phyloP scores from a whole-genome alignment of 2,329 filamentous ascomycete genomes.

The Pestalotiopsis sp. region DNA sequence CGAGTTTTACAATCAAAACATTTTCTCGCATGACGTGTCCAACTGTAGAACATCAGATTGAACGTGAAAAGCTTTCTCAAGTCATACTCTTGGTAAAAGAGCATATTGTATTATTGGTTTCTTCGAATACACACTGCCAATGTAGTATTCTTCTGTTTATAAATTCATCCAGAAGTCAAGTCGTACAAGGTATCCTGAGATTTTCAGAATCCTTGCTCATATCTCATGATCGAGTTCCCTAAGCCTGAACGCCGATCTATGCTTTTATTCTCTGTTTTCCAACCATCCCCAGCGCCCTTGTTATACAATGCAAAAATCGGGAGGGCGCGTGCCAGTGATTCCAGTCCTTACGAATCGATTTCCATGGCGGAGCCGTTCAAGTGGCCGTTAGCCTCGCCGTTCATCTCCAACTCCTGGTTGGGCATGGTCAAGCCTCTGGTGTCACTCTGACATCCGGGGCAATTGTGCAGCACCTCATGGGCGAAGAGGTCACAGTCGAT shows the following conservation, averaged over 20 bases:
- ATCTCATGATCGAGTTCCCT: background rate
- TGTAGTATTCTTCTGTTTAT: background rate
- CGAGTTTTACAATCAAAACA: no score
- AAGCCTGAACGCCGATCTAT: constrained; percentile 9
- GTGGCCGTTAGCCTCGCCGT: constrained; percentile 28
- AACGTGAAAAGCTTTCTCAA: no score
- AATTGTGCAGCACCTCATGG: constrained; percentile 94
- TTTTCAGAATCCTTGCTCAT: background rate
- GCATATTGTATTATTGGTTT: background rate
- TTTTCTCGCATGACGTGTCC: no score
- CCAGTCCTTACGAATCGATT: constrained; percentile 37
- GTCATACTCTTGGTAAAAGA: background rate
- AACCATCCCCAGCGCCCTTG: background rate
- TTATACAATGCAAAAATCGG: background rate
- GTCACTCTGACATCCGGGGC: constrained; percentile 78
- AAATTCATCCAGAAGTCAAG: background rate
- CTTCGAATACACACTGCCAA: background rate
- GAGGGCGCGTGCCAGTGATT: background rate
- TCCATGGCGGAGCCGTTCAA: constrained; percentile 43
- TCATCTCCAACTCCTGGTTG: constrained; percentile 17
- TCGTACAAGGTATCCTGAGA: background rate
- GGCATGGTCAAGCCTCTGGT: constrained; percentile 29
- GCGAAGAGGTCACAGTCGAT: constrained; percentile 97
- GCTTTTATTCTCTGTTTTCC: constrained; percentile 1
- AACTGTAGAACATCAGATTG: no score